Percentiles rank a stretch among this genome's conserved stretches.
phyloP scores from a whole-genome alignment of 176 grass and related monocot genomes.

The Eragrostis curvula region DNA sequence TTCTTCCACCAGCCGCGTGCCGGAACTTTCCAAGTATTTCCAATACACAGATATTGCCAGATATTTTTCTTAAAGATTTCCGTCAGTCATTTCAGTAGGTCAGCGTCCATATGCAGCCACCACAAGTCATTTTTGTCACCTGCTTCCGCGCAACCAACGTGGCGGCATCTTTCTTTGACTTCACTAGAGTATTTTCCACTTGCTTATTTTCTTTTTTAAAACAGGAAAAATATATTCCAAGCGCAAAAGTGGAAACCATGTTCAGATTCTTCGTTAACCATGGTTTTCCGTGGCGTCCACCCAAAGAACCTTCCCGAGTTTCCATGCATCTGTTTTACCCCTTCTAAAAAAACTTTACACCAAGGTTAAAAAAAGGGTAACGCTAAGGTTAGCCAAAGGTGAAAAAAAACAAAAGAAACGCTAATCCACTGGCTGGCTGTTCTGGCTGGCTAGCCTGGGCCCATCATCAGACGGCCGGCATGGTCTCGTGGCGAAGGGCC shows the following conservation, averaged over 20 bases:
- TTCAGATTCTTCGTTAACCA: not conserved
- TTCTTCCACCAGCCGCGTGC: not conserved
- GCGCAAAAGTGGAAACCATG: not conserved
- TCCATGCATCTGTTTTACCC: slow-evolving; percentile 9
- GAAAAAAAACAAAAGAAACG: not conserved
- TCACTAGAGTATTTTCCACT: not conserved
- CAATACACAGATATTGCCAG: not conserved
- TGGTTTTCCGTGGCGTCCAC: not conserved
- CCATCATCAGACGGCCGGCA: slow-evolving; percentile 62
- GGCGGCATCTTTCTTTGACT: slow-evolving; percentile 9
- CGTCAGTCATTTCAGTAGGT: slow-evolving; percentile 12
- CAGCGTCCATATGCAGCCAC: slow-evolving; percentile 23
- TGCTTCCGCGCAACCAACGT: slow-evolving; percentile 11
- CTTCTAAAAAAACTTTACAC: slow-evolving; percentile 55
- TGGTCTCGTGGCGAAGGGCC: slow-evolving; percentile 47
- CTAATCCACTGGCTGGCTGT: slow-evolving; percentile 27
- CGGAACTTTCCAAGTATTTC: not conserved
- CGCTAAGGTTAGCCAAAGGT: slow-evolving; percentile 54
- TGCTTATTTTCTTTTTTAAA: not conserved
- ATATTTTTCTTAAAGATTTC: not conserved
- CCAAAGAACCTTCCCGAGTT: slow-evolving; percentile 12
- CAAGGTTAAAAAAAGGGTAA: slow-evolving; percentile 53
- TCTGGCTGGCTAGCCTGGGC: not conserved
- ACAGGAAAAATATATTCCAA: not conserved
- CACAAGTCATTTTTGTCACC: not conserved